Evolutionary conservation across 2,329 filamentous ascomycete species (phyloP).

Genomic region (Lizonia empirigonia): DNA sequence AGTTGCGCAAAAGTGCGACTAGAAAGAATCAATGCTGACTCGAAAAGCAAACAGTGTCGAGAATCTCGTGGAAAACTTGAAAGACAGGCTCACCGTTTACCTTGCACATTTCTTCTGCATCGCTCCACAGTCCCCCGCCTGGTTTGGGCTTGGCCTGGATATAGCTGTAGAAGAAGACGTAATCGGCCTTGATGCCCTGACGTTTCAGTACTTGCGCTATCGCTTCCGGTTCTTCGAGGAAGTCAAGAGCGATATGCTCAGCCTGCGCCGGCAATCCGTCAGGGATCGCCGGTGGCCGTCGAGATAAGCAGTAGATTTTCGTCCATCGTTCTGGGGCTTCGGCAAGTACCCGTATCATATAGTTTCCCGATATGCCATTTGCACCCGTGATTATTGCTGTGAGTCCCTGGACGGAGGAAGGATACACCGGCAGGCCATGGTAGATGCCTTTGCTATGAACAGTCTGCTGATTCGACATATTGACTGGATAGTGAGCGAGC

Average conservation of each 20-base stretch:
- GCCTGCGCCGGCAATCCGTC: constrained; percentile 46
- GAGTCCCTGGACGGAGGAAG: constrained; percentile 50
- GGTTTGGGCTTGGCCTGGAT: constrained; percentile 57
- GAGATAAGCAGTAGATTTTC: constrained; percentile 58
- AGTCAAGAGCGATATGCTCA: constrained; percentile 52
- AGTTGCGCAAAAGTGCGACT: constrained; percentile 54
- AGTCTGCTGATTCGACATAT: constrained; percentile 31
- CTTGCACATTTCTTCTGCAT: constrained; percentile 57
- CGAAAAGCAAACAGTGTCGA: neutral
- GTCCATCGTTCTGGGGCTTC: constrained; percentile 57
- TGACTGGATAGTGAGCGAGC: neutral
- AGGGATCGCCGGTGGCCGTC: constrained; percentile 53
- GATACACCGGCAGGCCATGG: constrained; percentile 56
- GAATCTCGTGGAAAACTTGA: neutral
- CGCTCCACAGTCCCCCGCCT: constrained; percentile 55
- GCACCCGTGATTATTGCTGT: constrained; percentile 61
- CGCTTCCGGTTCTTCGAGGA: constrained; percentile 45
- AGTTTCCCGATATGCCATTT: constrained; percentile 60
- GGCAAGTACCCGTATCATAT: constrained; percentile 57
- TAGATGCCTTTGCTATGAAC: constrained; percentile 53
- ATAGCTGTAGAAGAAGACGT: constrained; percentile 63
- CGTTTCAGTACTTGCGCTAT: constrained; percentile 46
- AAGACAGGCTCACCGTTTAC: constrained; percentile 48
- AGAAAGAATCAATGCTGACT: neutral
- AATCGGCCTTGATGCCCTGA: constrained; percentile 47